Evolutionary conservation across 192 early-diverging fungal species (phyloP).

Genomic region (Linnemannia zychae): DNA sequence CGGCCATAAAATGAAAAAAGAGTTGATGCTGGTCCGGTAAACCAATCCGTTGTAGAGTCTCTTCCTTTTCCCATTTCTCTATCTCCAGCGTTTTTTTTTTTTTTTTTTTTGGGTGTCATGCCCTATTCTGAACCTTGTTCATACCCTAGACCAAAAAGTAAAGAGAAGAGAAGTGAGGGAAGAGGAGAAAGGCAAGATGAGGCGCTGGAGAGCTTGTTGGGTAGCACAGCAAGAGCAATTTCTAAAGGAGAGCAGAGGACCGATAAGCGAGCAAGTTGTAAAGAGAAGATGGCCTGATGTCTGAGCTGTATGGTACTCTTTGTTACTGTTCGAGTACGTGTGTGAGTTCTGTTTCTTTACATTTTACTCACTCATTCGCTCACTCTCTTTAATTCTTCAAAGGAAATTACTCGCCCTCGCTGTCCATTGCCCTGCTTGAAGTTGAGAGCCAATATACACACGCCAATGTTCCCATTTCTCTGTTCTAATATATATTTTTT

Average conservation of each 20-base stretch:
- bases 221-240: slow-evolving; percentile 48
- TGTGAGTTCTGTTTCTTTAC: background rate
- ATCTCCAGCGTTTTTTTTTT: background rate
- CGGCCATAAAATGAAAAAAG: background rate
- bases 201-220: slow-evolving; percentile 27
- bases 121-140: background rate
- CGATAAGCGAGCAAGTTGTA: background rate
- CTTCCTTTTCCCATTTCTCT: background rate
- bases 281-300: slow-evolving; percentile 26
- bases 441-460: background rate
- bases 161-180: background rate
- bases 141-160: background rate
- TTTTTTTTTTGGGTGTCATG: no score
- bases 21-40: background rate
- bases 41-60: background rate
- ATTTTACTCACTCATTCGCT: background rate
- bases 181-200: background rate
- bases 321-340: no score
- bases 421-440: background rate
- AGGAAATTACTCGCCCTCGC: background rate
- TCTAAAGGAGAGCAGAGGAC: background rate
- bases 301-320: background rate
- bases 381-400: background rate
- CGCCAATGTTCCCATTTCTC: background rate
- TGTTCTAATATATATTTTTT: background rate